A percentile compares a stretch with the other conserved stretches of the same genome.
Conservation (phyloP, 208 protist genomes). For the Herpetomonas samuelpessoai region DNA sequence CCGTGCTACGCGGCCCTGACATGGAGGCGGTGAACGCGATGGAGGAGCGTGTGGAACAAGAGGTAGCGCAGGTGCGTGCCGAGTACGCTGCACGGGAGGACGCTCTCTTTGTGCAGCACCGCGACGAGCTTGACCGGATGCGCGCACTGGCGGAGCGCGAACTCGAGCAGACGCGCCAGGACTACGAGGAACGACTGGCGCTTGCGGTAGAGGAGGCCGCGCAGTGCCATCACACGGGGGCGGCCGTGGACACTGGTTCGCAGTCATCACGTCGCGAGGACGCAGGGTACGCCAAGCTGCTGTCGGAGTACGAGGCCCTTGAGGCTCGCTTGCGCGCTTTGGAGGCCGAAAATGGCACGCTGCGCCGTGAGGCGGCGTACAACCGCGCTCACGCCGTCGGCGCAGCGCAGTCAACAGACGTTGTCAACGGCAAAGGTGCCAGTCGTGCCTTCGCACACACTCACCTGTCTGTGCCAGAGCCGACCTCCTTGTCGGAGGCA, state of each 20-base stretch:
- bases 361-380: background rate
- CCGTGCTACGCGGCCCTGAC: constrained; percentile 28
- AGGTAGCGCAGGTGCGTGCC: constrained; percentile 30
- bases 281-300: constrained; percentile 44
- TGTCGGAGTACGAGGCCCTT: constrained; percentile 54
- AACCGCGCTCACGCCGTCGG: background rate
- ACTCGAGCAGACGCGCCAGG: constrained; percentile 33
- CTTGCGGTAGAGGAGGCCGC: constrained; percentile 21
- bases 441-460: background rate
- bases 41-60: constrained; percentile 47
- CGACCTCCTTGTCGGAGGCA: constrained; percentile 27
- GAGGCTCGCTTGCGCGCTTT: constrained; percentile 22
- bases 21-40: constrained; percentile 55
- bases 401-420: background rate
- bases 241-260: background rate
- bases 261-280: constrained; percentile 14
- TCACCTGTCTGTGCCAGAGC: background rate
- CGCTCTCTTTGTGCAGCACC: constrained; percentile 54
- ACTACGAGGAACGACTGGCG: constrained; percentile 29
- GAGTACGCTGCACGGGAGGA: constrained; percentile 52
- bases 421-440: background rate
- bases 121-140: constrained; percentile 62
- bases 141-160: constrained; percentile 46
- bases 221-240: background rate
- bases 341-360: constrained; percentile 19